Percentiles rank a stretch among this genome's conserved stretches.
These are phyloP conservation scores for Grammothele lineata DNA, from an alignment of 768 basidiomycete species.

Conservation along the genomic window DNA sequence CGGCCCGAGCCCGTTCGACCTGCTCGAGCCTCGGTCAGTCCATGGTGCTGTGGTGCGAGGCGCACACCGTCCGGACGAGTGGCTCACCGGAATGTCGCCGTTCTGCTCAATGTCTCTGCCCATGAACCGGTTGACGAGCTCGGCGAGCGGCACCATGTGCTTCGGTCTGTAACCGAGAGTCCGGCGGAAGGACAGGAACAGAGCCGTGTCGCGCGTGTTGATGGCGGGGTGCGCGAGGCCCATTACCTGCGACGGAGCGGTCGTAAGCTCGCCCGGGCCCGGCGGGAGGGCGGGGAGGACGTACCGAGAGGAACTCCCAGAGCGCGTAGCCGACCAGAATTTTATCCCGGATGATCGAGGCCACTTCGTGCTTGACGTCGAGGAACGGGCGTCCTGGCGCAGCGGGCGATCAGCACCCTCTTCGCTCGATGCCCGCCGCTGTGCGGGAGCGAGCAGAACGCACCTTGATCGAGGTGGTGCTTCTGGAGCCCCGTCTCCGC, in stretches of 20 bases:
- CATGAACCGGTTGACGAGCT: conserved; percentile 44
- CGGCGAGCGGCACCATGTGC: conserved; percentile 32
- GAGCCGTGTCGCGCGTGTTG: conserved; percentile 50
- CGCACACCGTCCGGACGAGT: background rate
- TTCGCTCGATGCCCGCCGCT: background rate
- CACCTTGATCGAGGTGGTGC: conserved; percentile 39
- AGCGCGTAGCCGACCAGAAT: conserved; percentile 53
- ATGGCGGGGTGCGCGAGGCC: conserved; percentile 48
- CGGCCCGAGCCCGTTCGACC: conserved; percentile 48
- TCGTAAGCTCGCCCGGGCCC: background rate
- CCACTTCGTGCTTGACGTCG: conserved; percentile 42
- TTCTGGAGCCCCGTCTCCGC: conserved; percentile 43
- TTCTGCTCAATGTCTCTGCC: conserved; percentile 38
- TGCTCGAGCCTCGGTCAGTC: conserved; percentile 8
- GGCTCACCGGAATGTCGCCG: conserved; percentile 37
- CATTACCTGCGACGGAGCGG: conserved; percentile 35
- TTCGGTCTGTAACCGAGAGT: conserved; percentile 33
- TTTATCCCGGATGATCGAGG: conserved; percentile 39
- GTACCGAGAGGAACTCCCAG: conserved; percentile 51
- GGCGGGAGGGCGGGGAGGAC: conserved; percentile 11
- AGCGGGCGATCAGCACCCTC: background rate
- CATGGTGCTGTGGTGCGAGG: background rate
- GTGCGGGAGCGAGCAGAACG: background rate
- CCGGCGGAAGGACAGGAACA: conserved; percentile 47
- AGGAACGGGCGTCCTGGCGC: conserved; percentile 43